phyloP scores from a whole-genome alignment of 2,329 filamentous ascomycete species.

The Neofusicoccum parvum region DNA sequence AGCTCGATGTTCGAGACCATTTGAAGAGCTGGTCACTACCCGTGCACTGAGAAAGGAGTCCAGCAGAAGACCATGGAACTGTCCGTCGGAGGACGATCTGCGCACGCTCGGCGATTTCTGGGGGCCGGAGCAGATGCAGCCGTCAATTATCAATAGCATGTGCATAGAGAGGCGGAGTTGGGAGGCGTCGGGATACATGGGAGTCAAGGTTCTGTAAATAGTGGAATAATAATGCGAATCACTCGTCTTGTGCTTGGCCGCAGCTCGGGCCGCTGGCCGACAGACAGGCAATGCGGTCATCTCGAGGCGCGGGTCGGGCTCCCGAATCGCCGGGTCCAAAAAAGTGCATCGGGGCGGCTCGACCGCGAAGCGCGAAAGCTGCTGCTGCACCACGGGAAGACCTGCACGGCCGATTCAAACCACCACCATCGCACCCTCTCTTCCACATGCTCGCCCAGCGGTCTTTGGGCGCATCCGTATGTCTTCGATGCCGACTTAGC shows the following conservation, averaged over 20 bases:
- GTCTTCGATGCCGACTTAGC: conserved; percentile 41
- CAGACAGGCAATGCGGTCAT: background rate
- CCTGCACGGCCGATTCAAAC: conserved; percentile 2
- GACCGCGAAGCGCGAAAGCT: conserved; percentile 1
- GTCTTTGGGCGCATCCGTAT: conserved; percentile 40
- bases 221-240: background rate
- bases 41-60: background rate
- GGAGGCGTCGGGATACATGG: background rate
- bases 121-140: background rate
- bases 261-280: background rate
- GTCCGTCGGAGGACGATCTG: background rate
- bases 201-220: background rate
- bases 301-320: background rate
- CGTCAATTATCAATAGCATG: background rate
- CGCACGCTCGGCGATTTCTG: background rate
- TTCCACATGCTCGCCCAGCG: conserved; percentile 38
- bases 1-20: conserved; percentile 52
- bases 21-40: conserved; percentile 49
- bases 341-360: background rate
- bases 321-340: conserved; percentile 13
- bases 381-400: conserved; percentile 1
- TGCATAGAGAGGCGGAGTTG: background rate
- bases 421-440: background rate
- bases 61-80: background rate
- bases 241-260: background rate